Base-by-base conservation (phyloP, 331 rosid species). In the Prunus yedoensis region DNA sequence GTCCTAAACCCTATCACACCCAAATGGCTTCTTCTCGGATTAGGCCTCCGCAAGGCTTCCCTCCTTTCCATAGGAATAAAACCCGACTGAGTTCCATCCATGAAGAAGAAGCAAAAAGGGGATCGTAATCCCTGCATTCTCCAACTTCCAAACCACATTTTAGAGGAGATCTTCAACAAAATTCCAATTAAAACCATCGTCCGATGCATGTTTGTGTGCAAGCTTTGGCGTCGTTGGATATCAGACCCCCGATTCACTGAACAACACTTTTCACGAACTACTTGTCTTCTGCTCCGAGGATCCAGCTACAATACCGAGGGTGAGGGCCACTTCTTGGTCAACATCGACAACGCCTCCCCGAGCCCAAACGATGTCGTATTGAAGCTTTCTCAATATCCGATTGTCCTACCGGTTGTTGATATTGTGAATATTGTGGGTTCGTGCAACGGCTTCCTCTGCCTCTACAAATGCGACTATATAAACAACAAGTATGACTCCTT, bases 131-230 rank as follows among this genome's bases (percentile, higher is more conserved):
- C 78, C 14, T 18, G 0, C 70, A 3, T 49, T 63, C 35, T 64
- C 47, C 62, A 16, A 30, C 12, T 70, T 3, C 74, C 74, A 6
- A 18, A 70, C 74, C 50, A 52, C 74, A 30, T 70, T 35, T 18
- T 16, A 18, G 53, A 54, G 11, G 46, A 38, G 11, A 66, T 75
- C 50, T 68, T 75, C 28, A 15, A 23, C n/a, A 45, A 58, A 41
- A 35, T 75, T 27, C 79, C 73, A 5, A 45, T 75, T 25, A 52
- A 57, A 28, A 51, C 58, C 11, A 66, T 75, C 41, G 8, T 57
- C 73, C 79, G 46, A 65, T 75, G 70, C 66, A 45, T n/a, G 46
- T 66, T 74, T 32, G 79, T 67, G 27, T 76, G 49, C 79, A 67
- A 56, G 67, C 30, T 27, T 15, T 66, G 74, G 67, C 59, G 74